phyloP scores from a whole-genome alignment of 1,284 basidiomycete species.

The Ustilago hordei region DNA sequence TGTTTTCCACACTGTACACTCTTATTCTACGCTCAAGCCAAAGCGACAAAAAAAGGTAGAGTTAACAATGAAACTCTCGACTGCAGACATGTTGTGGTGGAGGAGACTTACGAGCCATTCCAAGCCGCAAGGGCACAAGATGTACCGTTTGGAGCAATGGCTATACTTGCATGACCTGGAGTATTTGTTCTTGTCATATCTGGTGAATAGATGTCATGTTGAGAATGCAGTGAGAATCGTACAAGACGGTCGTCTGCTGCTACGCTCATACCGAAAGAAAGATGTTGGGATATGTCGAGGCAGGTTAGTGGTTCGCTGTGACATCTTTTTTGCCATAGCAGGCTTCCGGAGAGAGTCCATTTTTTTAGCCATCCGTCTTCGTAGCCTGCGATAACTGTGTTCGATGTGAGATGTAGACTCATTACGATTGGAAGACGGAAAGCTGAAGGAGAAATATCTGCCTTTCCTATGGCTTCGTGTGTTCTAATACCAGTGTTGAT shows the following conservation, averaged over 20 bases:
- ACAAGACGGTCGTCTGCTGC: slow-evolving; percentile 49
- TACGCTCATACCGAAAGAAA: slow-evolving; percentile 24
- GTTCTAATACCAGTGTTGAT: slow-evolving; percentile 77
- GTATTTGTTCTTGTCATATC: slow-evolving; percentile 12
- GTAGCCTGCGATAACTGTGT: slow-evolving; percentile 76
- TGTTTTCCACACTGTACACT: slow-evolving; percentile 10
- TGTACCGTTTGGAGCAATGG: slow-evolving; percentile 22
- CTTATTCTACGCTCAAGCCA: slow-evolving; percentile 14
- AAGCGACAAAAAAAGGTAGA: background rate
- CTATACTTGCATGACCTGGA: slow-evolving; percentile 28
- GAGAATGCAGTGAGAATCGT: slow-evolving; percentile 9
- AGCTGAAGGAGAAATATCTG: slow-evolving; percentile 20
- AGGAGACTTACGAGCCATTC: slow-evolving; percentile 47
- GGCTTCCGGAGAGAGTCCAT: slow-evolving; percentile 10
- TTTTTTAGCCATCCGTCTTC: slow-evolving; percentile 80
- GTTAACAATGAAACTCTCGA: background rate
- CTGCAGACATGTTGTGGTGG: background rate
- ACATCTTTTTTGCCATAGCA: slow-evolving; percentile 15
- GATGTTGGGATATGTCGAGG: slow-evolving; percentile 6
- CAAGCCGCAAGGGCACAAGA: slow-evolving; percentile 35
- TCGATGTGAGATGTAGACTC: slow-evolving; percentile 78
- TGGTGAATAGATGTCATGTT: background rate
- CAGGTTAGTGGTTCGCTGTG: slow-evolving; percentile 44
- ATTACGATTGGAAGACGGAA: slow-evolving; percentile 77
- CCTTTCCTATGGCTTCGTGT: slow-evolving; percentile 77